phyloP scores from a whole-genome alignment of 768 basidiomycete genomes.

The Trametes maxima region DNA sequence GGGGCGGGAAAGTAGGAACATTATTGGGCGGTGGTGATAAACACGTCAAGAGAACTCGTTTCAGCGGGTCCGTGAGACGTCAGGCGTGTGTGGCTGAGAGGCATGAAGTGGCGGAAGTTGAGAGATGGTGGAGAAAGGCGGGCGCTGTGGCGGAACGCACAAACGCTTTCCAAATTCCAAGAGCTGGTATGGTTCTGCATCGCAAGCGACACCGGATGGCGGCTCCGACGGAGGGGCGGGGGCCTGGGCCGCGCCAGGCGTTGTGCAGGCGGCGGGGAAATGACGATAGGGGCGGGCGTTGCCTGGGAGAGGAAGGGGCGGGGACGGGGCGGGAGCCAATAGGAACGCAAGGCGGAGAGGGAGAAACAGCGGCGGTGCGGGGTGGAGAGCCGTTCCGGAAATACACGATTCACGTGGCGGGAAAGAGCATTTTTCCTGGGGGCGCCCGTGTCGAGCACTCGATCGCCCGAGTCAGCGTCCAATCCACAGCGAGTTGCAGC shows the following conservation, averaged over 20 bases:
- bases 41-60: conserved; percentile 5
- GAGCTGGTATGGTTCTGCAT: too few species aligned
- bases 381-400: conserved; percentile 21
- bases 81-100: background rate
- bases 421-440: conserved; percentile 14
- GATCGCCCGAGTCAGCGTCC: conserved; percentile 19
- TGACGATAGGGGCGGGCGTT: background rate
- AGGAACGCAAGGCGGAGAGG: conserved; percentile 6
- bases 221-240: too few species aligned
- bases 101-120: background rate
- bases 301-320: conserved; percentile 1
- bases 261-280: background rate
- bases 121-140: background rate
- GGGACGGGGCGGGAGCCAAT: conserved; percentile 14
- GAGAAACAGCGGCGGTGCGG: conserved; percentile 2
- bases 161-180: background rate
- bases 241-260: too few species aligned
- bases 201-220: too few species aligned
- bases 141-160: background rate
- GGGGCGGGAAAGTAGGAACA: background rate
- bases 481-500: conserved; percentile 7
- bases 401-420: conserved; percentile 19
- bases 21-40: background rate
- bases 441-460: conserved; percentile 8
- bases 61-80: conserved; percentile 8